Percentiles rank a stretch among this genome's conserved stretches.
Conservation (phyloP, 441 rosid genomes). For the Bruguiera hainesii region DNA sequence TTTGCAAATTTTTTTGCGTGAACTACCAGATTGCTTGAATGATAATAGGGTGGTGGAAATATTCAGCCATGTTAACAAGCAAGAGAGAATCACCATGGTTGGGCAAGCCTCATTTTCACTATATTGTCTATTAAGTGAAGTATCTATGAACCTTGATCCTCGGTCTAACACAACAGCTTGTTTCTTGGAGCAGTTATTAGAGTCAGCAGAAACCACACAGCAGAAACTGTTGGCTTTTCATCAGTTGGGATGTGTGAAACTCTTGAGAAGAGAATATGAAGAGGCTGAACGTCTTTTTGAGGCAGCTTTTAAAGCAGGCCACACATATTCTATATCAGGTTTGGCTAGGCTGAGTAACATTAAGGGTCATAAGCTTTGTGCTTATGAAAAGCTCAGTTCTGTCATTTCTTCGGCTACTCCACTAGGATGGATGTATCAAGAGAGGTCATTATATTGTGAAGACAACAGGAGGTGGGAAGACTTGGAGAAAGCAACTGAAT, state of each 20-base stretch:
- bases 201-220: conserved; percentile 61
- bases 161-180: conserved; percentile 59
- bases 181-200: conserved; percentile 62
- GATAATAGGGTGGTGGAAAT: conserved; percentile 68
- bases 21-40: conserved; percentile 72
- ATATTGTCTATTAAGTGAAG: conserved; percentile 86
- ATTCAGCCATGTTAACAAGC: conserved; percentile 46
- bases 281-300: conserved; percentile 74
- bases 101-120: conserved; percentile 78
- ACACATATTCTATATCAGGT: conserved; percentile 73
- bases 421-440: conserved; percentile 96
- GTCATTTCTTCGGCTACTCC: conserved; percentile 67
- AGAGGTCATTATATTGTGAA: conserved; percentile 85
- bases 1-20: conserved; percentile 70
- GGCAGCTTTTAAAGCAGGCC: conserved; percentile 69
- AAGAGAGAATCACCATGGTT: conserved; percentile 64
- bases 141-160: conserved; percentile 70
- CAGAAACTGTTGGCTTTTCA: conserved; percentile 85
- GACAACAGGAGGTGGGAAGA: conserved; percentile 75
- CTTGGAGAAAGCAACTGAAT: conserved; percentile 76
- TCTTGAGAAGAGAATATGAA: conserved; percentile 76
- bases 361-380: conserved; percentile 60
- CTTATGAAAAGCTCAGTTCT: conserved; percentile 77
- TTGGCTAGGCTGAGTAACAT: conserved; percentile 71
- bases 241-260: conserved; percentile 83